Evolutionary conservation across 805 yeast genomes (phyloP).

Genomic region (Ogataea trehalophila): DNA sequence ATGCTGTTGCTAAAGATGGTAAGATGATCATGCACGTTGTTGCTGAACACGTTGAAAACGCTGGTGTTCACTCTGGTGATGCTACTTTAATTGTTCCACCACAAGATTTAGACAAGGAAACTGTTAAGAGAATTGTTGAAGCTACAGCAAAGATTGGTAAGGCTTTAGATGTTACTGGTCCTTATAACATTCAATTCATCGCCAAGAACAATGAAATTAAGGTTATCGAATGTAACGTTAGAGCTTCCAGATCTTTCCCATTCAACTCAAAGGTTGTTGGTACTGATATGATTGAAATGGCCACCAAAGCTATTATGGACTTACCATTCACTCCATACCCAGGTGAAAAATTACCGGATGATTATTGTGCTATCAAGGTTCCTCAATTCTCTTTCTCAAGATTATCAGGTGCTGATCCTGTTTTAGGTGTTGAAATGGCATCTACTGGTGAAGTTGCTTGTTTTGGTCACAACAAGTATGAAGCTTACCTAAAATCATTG

Average conservation of each 20-base stretch:
- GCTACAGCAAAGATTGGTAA: constrained; percentile 95
- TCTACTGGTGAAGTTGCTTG: constrained; percentile 99
- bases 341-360: constrained; percentile 79
- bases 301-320: constrained; percentile 92
- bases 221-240: constrained; percentile 97
- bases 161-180: constrained; percentile 95
- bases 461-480: constrained; percentile 93
- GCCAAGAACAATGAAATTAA: constrained; percentile 94
- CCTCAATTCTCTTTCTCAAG: constrained; percentile 98
- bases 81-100: constrained; percentile 97
- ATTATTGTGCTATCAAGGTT: constrained; percentile 93
- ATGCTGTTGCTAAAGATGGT: constrained; percentile 95
- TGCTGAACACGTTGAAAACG: constrained; percentile 97
- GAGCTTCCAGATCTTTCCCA: constrained; percentile 99
- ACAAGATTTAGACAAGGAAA: constrained; percentile 88
- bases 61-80: constrained; percentile 99
- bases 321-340: constrained; percentile 88
- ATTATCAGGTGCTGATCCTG: constrained; percentile 96
- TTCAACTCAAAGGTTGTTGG: constrained; percentile 97
- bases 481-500: constrained; percentile 93
- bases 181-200: constrained; percentile 94
- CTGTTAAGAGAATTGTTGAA: constrained; percentile 84
- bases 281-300: constrained; percentile 93
- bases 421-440: constrained; percentile 98
- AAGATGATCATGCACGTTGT: constrained; percentile 94